Evolutionary conservation across 148 eudicot genomes (phyloP).

Genomic region (Chenopodium suecicum): DNA sequence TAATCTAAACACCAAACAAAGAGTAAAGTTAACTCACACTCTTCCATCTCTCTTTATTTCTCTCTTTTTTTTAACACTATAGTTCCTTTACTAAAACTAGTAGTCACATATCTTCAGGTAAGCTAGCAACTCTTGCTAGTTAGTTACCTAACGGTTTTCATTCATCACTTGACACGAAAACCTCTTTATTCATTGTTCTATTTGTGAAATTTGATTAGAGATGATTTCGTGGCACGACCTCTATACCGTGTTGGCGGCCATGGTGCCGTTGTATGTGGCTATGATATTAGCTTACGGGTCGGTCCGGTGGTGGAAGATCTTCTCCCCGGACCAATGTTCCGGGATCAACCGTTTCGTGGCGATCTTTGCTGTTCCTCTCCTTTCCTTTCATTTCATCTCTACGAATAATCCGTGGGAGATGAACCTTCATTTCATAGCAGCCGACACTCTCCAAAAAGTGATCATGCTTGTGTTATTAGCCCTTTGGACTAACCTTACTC

Average conservation of each 20-base stretch:
- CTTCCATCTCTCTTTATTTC: neutral
- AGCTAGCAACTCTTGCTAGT: neutral
- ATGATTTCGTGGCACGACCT: conserved; percentile 75
- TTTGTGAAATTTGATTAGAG: neutral
- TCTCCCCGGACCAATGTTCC: conserved; percentile 81
- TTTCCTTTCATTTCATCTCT: conserved; percentile 83
- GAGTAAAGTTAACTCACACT: conserved; percentile 13
- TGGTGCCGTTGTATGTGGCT: conserved; percentile 79
- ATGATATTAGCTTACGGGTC: conserved; percentile 86
- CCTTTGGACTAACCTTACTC: conserved; percentile 57
- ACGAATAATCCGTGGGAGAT: conserved; percentile 56
- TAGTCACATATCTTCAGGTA: neutral
- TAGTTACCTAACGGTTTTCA: conserved; percentile 2
- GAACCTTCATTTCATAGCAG: conserved; percentile 70
- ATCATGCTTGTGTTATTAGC: conserved; percentile 46
- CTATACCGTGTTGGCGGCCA: conserved; percentile 72
- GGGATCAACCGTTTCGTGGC: conserved; percentile 87
- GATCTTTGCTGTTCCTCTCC: conserved; percentile 65
- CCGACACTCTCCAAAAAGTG: conserved; percentile 69
- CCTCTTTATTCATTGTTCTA: neutral
- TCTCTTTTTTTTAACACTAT: no score
- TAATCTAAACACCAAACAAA: conserved; percentile 4
- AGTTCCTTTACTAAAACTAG: neutral
- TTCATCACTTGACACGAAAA: neutral
- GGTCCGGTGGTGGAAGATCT: conserved; percentile 87